Evolutionary conservation across 768 basidiomycete species (phyloP).

Genomic region (Lactarius pseudohatsudake): DNA sequence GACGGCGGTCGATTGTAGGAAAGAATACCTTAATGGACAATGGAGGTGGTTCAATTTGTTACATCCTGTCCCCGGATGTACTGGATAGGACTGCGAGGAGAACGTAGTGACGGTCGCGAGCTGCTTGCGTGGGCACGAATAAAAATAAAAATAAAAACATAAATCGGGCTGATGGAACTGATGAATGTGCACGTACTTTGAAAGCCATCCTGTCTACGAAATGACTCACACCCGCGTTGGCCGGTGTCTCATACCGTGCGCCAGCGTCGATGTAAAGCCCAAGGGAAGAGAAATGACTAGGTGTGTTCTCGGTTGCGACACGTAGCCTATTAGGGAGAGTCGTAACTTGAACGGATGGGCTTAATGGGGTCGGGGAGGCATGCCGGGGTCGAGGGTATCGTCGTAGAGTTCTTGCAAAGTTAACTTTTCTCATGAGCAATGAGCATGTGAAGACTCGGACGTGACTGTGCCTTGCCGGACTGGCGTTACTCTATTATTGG

Average conservation of each 20-base stretch:
- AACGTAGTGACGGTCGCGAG: neutral
- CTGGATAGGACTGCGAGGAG: too few relatives aligned
- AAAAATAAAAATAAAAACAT: too few relatives aligned
- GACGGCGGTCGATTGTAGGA: too few relatives aligned
- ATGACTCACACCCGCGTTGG: conserved; percentile 81
- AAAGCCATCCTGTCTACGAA: conserved; percentile 95
- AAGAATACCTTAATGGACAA: too few relatives aligned
- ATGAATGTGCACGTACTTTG: conserved; percentile 57
- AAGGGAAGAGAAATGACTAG: conserved; percentile 91
- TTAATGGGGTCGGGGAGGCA: conserved; percentile 23
- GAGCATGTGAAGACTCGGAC: neutral
- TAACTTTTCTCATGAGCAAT: conserved; percentile 19
- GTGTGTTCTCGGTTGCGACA: conserved; percentile 87
- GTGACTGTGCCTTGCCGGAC: neutral
- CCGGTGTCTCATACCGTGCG: conserved; percentile 77
- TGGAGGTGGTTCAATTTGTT: too few relatives aligned
- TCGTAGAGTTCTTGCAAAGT: conserved; percentile 20
- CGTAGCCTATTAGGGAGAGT: conserved; percentile 89
- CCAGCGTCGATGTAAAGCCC: conserved; percentile 96
- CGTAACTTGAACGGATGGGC: conserved; percentile 59
- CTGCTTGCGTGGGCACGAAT: too few relatives aligned
- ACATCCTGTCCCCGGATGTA: too few relatives aligned
- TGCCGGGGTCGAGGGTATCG: conserved; percentile 19
- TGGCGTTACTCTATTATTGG: too few relatives aligned
- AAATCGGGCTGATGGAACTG: too few relatives aligned